Percentiles rank a stretch among this genome's conserved stretches.
Conservation (phyloP, 257 asterid species). For the Scutellaria barbata region DNA sequence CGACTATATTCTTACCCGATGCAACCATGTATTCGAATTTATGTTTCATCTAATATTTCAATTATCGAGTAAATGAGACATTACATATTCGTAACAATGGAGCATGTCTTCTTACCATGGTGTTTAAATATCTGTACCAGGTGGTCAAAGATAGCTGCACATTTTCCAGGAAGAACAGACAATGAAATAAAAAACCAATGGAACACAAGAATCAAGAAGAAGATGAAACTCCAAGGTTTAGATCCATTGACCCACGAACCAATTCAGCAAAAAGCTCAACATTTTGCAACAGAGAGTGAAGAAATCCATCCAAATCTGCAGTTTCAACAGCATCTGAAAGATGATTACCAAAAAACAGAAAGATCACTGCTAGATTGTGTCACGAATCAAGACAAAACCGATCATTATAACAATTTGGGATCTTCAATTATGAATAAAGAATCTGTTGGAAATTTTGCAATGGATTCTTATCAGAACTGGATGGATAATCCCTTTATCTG, state of each 20-base stretch:
- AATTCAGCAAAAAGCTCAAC: constrained; percentile 1
- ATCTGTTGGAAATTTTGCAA: constrained; percentile 27
- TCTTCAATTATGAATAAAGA: constrained; percentile 37
- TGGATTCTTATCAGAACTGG: constrained; percentile 57
- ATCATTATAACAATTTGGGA: constrained; percentile 24
- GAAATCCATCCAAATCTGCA: constrained; percentile 18
- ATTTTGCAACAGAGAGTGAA: neutral
- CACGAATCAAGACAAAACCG: constrained; percentile 22
- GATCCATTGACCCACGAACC: constrained; percentile 47
- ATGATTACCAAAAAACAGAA: constrained; percentile 33
- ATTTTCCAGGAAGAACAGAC: constrained; percentile 52
- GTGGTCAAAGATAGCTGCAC: constrained; percentile 92
- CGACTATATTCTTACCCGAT: too few species aligned
- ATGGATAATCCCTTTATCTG: constrained; percentile 61
- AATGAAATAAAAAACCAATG: constrained; percentile 49
- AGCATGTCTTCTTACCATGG: too few species aligned
- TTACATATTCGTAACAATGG: too few species aligned
- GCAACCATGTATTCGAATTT: too few species aligned
- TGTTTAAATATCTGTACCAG: constrained; percentile 35
- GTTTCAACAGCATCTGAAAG: constrained; percentile 11
- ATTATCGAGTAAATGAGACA: too few species aligned
- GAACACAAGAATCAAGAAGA: constrained; percentile 51
- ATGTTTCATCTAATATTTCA: too few species aligned
- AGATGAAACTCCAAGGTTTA: constrained; percentile 40
- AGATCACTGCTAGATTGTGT: neutral